These are phyloP conservation scores for Alnus rubra DNA, from an alignment of 306 rosid species.

Conservation along the genomic window DNA sequence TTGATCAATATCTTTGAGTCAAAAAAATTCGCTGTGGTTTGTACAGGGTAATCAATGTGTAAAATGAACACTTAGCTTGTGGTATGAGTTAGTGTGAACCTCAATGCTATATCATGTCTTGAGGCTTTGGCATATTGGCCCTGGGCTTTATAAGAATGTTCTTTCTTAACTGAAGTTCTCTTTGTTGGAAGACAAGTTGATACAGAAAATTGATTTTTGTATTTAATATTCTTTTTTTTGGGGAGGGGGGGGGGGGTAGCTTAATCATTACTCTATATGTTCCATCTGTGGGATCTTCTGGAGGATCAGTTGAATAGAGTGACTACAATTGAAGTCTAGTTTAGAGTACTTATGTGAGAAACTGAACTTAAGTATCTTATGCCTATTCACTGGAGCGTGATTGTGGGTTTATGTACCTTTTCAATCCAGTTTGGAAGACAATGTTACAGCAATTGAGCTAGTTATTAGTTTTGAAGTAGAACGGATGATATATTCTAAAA, in stretches of 20 bases:
- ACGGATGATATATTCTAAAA: background rate
- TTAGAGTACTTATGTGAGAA: background rate
- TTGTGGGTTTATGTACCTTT: background rate
- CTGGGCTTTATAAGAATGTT: constrained; percentile 1
- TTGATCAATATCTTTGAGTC: background rate
- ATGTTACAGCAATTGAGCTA: background rate
- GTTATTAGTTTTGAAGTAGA: background rate
- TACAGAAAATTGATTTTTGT: background rate
- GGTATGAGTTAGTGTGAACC: background rate
- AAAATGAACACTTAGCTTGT: background rate
- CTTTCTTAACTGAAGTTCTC: background rate
- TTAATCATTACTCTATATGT: background rate
- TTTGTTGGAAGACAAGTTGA: background rate
- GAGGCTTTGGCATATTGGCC: background rate
- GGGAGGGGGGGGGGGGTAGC: too few species aligned
- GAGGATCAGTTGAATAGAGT: background rate
- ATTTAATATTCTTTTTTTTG: background rate
- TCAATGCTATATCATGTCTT: background rate
- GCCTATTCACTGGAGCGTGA: background rate
- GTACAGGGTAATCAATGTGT: background rate
- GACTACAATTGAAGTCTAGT: background rate
- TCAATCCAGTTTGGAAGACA: background rate
- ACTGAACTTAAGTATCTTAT: background rate
- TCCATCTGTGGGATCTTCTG: too few species aligned
- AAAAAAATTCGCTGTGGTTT: background rate